phyloP scores from a whole-genome alignment of 768 basidiomycete species.

The Dioszegia hungarica region DNA sequence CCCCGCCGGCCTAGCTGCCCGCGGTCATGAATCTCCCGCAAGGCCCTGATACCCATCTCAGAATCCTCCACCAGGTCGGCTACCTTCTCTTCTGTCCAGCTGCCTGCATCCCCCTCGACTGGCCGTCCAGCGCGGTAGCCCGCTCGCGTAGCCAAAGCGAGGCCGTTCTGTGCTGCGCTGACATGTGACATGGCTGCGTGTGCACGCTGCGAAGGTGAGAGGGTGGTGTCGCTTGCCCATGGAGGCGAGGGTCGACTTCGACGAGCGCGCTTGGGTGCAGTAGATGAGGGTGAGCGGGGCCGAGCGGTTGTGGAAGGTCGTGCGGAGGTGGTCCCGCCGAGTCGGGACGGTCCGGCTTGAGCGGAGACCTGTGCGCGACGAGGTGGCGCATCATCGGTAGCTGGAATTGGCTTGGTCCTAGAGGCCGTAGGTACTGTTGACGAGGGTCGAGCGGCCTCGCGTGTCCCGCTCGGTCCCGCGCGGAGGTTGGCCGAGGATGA shows the following conservation, averaged over 20 bases:
- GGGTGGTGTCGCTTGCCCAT: neutral
- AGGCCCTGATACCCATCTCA: constrained; percentile 11
- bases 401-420: too few species aligned
- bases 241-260: too few species aligned
- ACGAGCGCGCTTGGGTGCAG: neutral
- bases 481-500: neutral
- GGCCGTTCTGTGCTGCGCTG: constrained; percentile 11
- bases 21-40: constrained; percentile 18
- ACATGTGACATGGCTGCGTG: constrained; percentile 17
- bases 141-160: constrained; percentile 10
- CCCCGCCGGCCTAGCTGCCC: constrained; percentile 21
- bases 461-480: neutral
- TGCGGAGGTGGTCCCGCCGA: too few species aligned
- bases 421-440: neutral
- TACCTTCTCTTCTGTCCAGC: constrained; percentile 25
- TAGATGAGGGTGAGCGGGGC: neutral
- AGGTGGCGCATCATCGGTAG: neutral
- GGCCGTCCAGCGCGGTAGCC: constrained; percentile 14
- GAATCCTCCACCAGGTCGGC: constrained; percentile 4
- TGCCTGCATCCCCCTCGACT: neutral
- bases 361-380: neutral
- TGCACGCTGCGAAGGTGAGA: constrained; percentile 9
- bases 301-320: too few species aligned
- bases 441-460: neutral
- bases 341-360: constrained; percentile 8